Base-by-base conservation (phyloP, 352 stramenopile genomes). In the Ochromonadaceae sp. region DNA sequence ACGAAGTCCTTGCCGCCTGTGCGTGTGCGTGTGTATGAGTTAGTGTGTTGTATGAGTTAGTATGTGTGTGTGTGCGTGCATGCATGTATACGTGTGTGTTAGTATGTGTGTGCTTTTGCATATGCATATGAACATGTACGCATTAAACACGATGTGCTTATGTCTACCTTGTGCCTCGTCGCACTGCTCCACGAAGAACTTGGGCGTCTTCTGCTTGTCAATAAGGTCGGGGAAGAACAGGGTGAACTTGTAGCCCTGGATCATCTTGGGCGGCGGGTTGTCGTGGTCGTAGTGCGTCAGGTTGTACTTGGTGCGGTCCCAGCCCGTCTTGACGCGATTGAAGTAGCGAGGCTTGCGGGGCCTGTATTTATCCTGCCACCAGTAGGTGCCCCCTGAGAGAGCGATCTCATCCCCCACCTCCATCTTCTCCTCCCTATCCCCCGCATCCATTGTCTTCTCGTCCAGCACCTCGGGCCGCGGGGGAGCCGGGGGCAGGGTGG, bases 271-370 rank as follows among this genome's bases (percentile, higher is more conserved):
- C 39, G 94, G 94, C 65, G 94, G 93, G 70, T 98, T 98, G 73
- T 99, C 93, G 68, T 89, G 81, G 79, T 98, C 93, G 75, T 98
- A 99, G 76, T 99, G 92, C 49, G 91, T 97, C 74, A 97, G 91
- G 77, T 99, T 99, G 84, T 98, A 98, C 78, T 96, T 96, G 82
- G 98, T 99, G 91, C 94, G 98, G 75, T 98, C 92, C 74, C 96
- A 98, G 34, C 94, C 94, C 0, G 91, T 98, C 78, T 95, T 96
- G 70, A 99, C 91, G 38, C 92, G 88, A 78, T 98, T 98, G 67
- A 98, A 97, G 77, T 97, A 99, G 1, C 91, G 81, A 5, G 94
- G 94, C 73, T 98, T 98, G 38, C 92, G 85, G 17, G 92, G 91
- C 60, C 88, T 79, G 76, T 96, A 98, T 76, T 96, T 97, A 63